Conservation (phyloP, 768 basidiomycete species). For the Fistulinella prunicolor region DNA sequence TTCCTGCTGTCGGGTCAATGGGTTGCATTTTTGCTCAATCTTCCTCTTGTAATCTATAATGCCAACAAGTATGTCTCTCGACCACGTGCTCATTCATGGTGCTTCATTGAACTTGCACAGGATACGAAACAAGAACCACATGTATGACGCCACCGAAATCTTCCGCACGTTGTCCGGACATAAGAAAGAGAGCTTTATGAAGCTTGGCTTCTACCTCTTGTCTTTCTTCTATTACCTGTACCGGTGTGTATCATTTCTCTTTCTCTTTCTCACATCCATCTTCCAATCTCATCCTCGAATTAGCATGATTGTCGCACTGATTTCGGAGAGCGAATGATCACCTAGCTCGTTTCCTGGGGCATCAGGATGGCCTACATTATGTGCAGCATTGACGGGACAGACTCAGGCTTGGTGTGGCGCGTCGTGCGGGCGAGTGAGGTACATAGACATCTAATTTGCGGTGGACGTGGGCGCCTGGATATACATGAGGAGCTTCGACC, state of each 20-base stretch:
- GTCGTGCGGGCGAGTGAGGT: conserved; percentile 8
- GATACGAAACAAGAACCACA: conserved; percentile 90
- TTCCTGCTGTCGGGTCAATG: conserved; percentile 98
- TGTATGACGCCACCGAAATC: conserved; percentile 99
- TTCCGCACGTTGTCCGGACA: conserved; percentile 91
- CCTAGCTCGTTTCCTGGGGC: not conserved
- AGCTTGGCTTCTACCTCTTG: conserved; percentile 89
- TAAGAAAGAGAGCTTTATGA: conserved; percentile 95
- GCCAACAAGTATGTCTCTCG: conserved; percentile 78
- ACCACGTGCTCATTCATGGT: not conserved
- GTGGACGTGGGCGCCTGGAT: conserved; percentile 12
- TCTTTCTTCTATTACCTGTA: conserved; percentile 94
- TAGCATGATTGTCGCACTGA: conserved; percentile 86
- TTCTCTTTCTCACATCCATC: not conserved
- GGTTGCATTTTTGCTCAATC: conserved; percentile 87
- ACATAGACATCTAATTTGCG: conserved; percentile 19
- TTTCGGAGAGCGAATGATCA: conserved; percentile 67
- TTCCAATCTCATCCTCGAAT: not conserved
- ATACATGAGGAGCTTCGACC: conserved; percentile 11
- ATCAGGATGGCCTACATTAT: no score
- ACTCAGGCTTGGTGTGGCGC: conserved; percentile 2
- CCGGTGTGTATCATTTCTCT: conserved; percentile 49
- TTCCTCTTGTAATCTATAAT: conserved; percentile 85
- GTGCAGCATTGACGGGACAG: not conserved
- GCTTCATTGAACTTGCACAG: conserved; percentile 45